phyloP scores from a whole-genome alignment of 2,329 filamentous ascomycete species.

The Aspergillus melleus region DNA sequence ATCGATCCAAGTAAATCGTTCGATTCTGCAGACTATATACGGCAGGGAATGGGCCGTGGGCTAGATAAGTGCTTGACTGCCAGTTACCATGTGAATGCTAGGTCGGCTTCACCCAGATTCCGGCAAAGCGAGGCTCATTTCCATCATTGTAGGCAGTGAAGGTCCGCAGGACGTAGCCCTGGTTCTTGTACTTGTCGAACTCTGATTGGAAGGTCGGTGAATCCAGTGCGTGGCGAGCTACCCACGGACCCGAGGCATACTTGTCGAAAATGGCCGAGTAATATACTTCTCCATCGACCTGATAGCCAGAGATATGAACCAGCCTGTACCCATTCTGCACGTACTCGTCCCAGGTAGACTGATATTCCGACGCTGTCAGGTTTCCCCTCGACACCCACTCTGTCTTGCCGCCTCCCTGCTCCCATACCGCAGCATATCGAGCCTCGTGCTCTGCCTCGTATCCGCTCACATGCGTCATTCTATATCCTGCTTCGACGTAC shows the following conservation, averaged over 20 bases:
- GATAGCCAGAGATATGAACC: constrained; percentile 8
- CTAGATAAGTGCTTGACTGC: not conserved
- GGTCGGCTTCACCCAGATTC: constrained; percentile 13
- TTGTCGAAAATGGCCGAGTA: constrained; percentile 16
- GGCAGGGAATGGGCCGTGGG: not conserved
- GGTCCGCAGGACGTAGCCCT: constrained; percentile 14
- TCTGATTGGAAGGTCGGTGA: constrained; percentile 8
- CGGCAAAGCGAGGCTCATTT: constrained; percentile 11
- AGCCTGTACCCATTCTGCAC: constrained; percentile 12
- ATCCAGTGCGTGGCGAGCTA: constrained; percentile 11
- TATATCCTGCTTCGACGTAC: constrained; percentile 10
- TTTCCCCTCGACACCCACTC: constrained; percentile 5
- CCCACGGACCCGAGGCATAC: constrained; percentile 14
- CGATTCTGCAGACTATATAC: no score
- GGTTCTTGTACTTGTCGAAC: constrained; percentile 12
- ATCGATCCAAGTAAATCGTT: no score
- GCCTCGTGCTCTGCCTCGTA: constrained; percentile 10
- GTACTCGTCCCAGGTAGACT: constrained; percentile 9
- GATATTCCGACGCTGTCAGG: constrained; percentile 8
- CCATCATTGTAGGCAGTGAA: constrained; percentile 13
- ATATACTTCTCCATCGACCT: constrained; percentile 6
- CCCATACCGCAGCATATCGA: constrained; percentile 16
- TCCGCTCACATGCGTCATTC: constrained; percentile 12
- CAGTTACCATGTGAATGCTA: not conserved
- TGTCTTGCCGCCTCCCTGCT: constrained; percentile 5